Evolutionary conservation across 73 alveolate genomes (phyloP).

Genomic region (Tetrahymena malaccensis): DNA sequence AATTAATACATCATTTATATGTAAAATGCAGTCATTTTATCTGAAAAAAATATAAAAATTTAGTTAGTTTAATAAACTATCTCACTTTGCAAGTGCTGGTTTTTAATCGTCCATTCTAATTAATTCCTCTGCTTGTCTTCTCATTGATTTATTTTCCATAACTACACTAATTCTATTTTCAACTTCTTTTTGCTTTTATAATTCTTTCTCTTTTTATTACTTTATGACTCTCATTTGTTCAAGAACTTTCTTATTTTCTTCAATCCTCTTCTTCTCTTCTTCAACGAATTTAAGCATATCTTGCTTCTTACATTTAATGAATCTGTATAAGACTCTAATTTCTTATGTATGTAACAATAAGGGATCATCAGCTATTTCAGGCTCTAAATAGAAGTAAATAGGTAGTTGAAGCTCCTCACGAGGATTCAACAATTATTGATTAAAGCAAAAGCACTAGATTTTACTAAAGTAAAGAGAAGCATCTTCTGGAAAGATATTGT

Average conservation of each 20-base stretch:
- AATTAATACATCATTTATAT: not conserved
- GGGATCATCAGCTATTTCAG: conserved; percentile 64
- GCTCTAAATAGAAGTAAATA: conserved; percentile 67
- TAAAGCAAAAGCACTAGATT: conserved; percentile 76
- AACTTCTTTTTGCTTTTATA: not conserved
- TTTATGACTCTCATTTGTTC: conserved; percentile 11
- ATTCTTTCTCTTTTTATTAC: not conserved
- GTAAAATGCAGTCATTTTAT: not conserved
- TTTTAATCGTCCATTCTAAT: not conserved
- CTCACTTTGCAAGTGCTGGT: not conserved
- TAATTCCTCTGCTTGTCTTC: not conserved
- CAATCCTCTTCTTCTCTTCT: conserved; percentile 5
- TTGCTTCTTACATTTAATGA: conserved; percentile 20
- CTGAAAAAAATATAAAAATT: not conserved
- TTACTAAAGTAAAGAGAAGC: conserved; percentile 67
- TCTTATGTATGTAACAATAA: conserved; percentile 7
- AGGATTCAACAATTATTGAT: conserved; percentile 66
- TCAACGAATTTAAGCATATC: conserved; percentile 28
- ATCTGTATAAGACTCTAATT: conserved; percentile 19
- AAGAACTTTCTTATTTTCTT: conserved; percentile 16
- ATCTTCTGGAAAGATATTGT: conserved; percentile 70
- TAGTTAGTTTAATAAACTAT: not conserved
- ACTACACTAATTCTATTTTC: not conserved
- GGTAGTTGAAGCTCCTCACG: conserved; percentile 68
- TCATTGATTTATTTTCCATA: not conserved